Percentiles rank a stretch among this genome's conserved stretches.
phyloP scores from a whole-genome alignment of 164 flowering plant species.

The Chimonanthus praecox region DNA sequence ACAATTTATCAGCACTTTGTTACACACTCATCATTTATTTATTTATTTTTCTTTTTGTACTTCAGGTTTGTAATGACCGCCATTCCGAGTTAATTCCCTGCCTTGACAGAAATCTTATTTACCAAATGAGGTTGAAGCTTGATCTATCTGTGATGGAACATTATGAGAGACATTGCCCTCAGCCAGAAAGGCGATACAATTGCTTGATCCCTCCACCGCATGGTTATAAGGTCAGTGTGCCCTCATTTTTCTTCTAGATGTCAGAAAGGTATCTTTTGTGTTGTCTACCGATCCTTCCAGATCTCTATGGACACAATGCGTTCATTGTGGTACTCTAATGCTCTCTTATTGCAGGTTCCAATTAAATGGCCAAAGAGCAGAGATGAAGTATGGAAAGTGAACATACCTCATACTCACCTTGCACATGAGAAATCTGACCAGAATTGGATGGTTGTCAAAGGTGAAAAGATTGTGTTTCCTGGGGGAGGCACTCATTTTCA shows the following conservation, averaged over 20 bases:
- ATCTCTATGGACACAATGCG: not conserved
- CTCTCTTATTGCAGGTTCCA: constrained; percentile 47
- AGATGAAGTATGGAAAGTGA: constrained; percentile 90
- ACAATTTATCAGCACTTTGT: not conserved
- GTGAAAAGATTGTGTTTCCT: constrained; percentile 73
- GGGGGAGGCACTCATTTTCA: constrained; percentile 97
- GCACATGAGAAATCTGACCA: constrained; percentile 90
- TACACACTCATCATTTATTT: not conserved
- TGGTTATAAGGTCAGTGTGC: constrained; percentile 67
- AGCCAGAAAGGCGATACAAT: constrained; percentile 73
- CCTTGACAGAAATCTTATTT: constrained; percentile 74
- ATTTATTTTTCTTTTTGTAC: not conserved
- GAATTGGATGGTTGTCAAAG: constrained; percentile 97
- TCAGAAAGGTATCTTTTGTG: not conserved
- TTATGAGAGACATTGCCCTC: constrained; percentile 89
- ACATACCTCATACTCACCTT: constrained; percentile 94
- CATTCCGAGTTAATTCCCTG: constrained; percentile 87
- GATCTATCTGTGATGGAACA: constrained; percentile 88
- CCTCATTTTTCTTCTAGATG: not conserved
- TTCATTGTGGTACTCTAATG: not conserved
- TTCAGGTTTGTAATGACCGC: constrained; percentile 82
- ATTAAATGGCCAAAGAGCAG: constrained; percentile 93
- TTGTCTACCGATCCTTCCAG: not conserved
- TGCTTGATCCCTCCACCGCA: constrained; percentile 89
- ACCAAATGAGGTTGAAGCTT: constrained; percentile 75